Conservation (phyloP, 768 basidiomycete species). For the Pholiota microspora region DNA sequence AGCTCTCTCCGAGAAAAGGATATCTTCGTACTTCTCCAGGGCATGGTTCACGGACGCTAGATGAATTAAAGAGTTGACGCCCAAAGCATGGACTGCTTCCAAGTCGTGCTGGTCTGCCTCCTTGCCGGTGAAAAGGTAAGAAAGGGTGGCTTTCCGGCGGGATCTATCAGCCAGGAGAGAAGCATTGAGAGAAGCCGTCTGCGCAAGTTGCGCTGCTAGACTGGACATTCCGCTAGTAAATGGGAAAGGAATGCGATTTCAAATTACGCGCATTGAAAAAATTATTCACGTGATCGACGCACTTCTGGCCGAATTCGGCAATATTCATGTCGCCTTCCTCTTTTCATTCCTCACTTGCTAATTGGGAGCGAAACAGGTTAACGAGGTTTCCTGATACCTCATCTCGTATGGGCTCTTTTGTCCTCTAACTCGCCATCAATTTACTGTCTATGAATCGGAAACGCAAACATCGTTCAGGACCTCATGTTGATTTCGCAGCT, state of each 20-base stretch:
- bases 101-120: conserved; percentile 87
- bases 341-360: no score
- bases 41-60: conserved; percentile 59
- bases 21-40: conserved; percentile 61
- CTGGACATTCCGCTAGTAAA: conserved; percentile 45
- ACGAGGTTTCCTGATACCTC: no score
- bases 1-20: conserved; percentile 78
- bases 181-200: conserved; percentile 77
- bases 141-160: conserved; percentile 63
- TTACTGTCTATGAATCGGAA: no score
- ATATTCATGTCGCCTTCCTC: no score
- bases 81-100: conserved; percentile 81
- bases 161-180: conserved; percentile 64
- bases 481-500: neutral
- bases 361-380: no score
- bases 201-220: conserved; percentile 79
- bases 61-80: conserved; percentile 73
- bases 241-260: no score
- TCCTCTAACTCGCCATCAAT: no score
- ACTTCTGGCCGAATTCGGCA: no score
- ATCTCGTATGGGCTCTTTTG: no score
- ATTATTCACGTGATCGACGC: no score
- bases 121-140: conserved; percentile 84
- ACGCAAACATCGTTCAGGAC: neutral
- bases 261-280: no score